These are phyloP conservation scores for Entomortierella lignicola DNA, from an alignment of 192 early-diverging fungal species.

Conservation along the genomic window DNA sequence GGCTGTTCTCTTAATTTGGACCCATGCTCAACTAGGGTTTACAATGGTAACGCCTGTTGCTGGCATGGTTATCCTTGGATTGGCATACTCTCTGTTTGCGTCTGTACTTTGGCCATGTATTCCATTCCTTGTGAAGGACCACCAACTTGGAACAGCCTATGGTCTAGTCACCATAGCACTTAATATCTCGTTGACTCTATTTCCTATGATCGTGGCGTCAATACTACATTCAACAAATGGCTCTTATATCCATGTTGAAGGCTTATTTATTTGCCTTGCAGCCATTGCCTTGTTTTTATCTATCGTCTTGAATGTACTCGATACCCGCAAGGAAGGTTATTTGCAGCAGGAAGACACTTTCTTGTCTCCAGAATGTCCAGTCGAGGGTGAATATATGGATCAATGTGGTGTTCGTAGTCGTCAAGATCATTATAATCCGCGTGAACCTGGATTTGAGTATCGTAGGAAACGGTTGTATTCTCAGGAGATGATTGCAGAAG, in stretches of 20 bases:
- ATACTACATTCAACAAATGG: conserved; percentile 52
- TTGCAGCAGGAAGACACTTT: background rate
- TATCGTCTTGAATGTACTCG: conserved; percentile 17
- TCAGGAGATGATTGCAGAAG: conserved; percentile 8
- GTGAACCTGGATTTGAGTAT: conserved; percentile 36
- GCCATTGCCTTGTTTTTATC: conserved; percentile 22
- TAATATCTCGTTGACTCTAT: conserved; percentile 66
- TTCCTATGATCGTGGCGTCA: conserved; percentile 70
- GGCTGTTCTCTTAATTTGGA: conserved; percentile 54
- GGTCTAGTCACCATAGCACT: conserved; percentile 70
- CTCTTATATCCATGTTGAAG: conserved; percentile 37
- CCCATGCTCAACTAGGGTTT: conserved; percentile 61
- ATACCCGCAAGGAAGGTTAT: conserved; percentile 17
- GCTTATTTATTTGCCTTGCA: conserved; percentile 34
- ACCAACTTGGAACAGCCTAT: conserved; percentile 77
- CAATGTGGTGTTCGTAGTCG: background rate
- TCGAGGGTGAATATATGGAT: background rate
- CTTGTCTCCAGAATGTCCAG: background rate
- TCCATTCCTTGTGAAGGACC: conserved; percentile 65
- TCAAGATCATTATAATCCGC: conserved; percentile 14
- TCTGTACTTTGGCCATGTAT: conserved; percentile 75
- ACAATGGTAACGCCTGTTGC: conserved; percentile 57
- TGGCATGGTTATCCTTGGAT: conserved; percentile 64
- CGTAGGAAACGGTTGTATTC: conserved; percentile 14
- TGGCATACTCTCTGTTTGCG: conserved; percentile 69